Conservation (phyloP, 345 rosid genomes). For the Boechera retrofracta region DNA sequence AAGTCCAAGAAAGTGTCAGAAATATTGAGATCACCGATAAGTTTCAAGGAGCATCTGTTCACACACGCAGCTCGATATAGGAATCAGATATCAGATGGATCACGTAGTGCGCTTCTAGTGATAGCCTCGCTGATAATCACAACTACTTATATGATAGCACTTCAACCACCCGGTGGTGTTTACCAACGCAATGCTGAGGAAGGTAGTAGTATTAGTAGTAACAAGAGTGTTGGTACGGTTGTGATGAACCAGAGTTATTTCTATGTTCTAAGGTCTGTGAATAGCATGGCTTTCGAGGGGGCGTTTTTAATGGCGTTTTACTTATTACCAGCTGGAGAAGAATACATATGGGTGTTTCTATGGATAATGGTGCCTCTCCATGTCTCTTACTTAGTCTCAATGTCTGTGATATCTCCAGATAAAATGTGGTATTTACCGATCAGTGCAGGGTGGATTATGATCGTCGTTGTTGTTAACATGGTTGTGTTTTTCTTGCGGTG, state of each 20-base stretch:
- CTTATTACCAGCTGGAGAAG: slow-evolving; percentile 21
- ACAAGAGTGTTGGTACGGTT: neutral
- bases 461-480: neutral
- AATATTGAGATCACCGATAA: neutral
- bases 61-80: neutral
- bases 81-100: slow-evolving; percentile 19
- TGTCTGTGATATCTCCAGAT: slow-evolving; percentile 25
- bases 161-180: slow-evolving; percentile 40
- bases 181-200: slow-evolving; percentile 9
- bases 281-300: slow-evolving; percentile 14
- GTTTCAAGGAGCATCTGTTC: neutral
- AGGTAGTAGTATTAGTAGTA: neutral
- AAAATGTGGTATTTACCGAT: neutral
- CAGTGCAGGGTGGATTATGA: neutral
- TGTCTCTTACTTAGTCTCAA: slow-evolving; percentile 19
- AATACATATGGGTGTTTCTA: neutral
- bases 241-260: slow-evolving; percentile 20
- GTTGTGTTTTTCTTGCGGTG: neutral
- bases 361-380: neutral
- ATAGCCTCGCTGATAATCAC: slow-evolving; percentile 40
- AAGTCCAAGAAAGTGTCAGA: neutral
- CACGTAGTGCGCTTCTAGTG: slow-evolving; percentile 36
- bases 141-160: slow-evolving; percentile 32
- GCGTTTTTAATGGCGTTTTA: neutral
- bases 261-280: neutral